These are phyloP conservation scores for Hortaea sp. DNA, from an alignment of 2,329 filamentous ascomycete genomes.

Conservation along the genomic window DNA sequence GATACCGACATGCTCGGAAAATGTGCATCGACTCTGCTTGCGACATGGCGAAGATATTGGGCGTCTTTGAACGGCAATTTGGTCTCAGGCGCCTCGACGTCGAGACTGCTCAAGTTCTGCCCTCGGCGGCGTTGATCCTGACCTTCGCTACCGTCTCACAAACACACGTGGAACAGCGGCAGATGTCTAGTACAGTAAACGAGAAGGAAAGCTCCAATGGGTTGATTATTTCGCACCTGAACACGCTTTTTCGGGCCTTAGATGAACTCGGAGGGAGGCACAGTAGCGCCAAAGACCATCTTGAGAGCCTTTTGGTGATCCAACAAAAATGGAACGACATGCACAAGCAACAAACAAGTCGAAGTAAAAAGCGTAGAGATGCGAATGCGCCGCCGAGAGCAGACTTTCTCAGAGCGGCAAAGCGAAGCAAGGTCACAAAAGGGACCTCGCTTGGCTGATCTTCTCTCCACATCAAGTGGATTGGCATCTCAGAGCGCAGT, in stretches of 20 bases:
- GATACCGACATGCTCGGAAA: slow-evolving; percentile 33
- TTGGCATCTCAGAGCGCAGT: too few species aligned
- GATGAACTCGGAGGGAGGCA: slow-evolving; percentile 32
- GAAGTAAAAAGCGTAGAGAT: too few species aligned
- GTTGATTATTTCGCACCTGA: slow-evolving; percentile 27
- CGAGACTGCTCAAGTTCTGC: slow-evolving; percentile 35
- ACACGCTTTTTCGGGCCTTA: slow-evolving; percentile 33
- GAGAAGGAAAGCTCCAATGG: not conserved
- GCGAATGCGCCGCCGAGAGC: too few species aligned
- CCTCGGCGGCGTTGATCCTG: slow-evolving; percentile 32
- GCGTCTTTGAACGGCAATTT: slow-evolving; percentile 32
- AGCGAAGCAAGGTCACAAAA: too few species aligned
- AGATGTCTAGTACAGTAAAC: not conserved
- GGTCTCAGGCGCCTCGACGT: slow-evolving; percentile 35
- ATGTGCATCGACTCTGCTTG: slow-evolving; percentile 34
- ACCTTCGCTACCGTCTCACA: slow-evolving; percentile 20
- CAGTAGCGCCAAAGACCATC: slow-evolving; percentile 27
- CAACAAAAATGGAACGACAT: slow-evolving; percentile 8
- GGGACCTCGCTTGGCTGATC: too few species aligned
- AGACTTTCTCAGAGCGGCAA: too few species aligned
- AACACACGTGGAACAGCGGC: slow-evolving; percentile 1
- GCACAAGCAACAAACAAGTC: slow-evolving; percentile 1
- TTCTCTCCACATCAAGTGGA: too few species aligned
- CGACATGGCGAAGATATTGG: slow-evolving; percentile 31
- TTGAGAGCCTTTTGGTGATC: slow-evolving; percentile 5